Base-by-base conservation (phyloP, 345 rosid genomes). In the Laguncularia racemosa region DNA sequence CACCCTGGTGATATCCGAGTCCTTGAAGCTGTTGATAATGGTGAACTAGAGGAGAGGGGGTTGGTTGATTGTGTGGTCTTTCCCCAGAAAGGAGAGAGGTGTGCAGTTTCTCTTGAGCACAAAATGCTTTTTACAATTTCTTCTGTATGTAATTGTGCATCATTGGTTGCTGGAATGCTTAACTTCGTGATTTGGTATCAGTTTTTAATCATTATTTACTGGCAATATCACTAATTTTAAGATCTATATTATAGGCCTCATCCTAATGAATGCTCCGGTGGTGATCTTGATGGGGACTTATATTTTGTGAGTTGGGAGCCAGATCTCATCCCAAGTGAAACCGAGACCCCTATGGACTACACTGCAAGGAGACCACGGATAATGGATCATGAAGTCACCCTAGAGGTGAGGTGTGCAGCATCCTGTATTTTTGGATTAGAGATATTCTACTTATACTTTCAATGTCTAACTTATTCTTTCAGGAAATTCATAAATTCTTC, bases 181-280 rank as follows among this genome's bases (percentile, higher is more conserved):
- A 44, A 13, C 20, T 11, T n/a, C 20, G 8, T 20, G 14, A 26
- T 46, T 19, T 15, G 26, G 46, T 46, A 19, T 38, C 44, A 47
- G 26, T 48, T 58, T 47, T n/a, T 19, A 20, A n/a, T 16, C 16
- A 48, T 16, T 28, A 21, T 11, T 16, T 12, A 48, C 45, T 49
- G 46, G 43, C 50, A 63, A 58, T 50, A 65, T 55, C 55, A 52
- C 62, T 49, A 44, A 33, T 57, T 18, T 64, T 55, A 33, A 33
- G 40, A 33, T 33, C 40, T 4, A 33, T 33, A 9, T 33, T 44
- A 48, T 77, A 93, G 99, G 91, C 99, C 99, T 52, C 97, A 93
- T 79, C 96, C 96, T 49, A 89, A 83, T 63, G 97, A 93, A 82
- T 93, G 95, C 75, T 89, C 93, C 16, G 99, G 99, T 55, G 99